A percentile compares a stretch with the other conserved stretches of the same genome.
phyloP scores from a whole-genome alignment of 106 monocot genomes.

The Amphibolis antarctica region DNA sequence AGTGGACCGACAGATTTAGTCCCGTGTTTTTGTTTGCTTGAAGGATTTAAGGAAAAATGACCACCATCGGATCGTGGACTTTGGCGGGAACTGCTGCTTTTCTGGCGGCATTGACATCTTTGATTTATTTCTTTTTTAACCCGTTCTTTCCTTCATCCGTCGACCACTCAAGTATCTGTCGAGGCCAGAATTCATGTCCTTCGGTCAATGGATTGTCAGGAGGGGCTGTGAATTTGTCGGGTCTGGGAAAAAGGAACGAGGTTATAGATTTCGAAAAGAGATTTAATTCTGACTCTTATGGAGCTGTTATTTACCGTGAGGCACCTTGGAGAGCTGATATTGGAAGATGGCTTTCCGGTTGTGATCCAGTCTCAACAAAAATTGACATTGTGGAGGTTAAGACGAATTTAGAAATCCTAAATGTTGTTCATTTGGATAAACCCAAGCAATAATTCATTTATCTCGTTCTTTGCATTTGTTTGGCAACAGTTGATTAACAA shows the following conservation, averaged over 20 bases:
- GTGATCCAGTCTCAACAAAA: constrained; percentile 23
- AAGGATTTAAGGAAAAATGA: constrained; percentile 9
- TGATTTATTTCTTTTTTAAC: constrained; percentile 38
- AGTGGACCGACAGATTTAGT: too few species aligned
- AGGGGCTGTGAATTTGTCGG: neutral
- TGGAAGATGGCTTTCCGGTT: constrained; percentile 71
- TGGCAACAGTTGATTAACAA: too few species aligned
- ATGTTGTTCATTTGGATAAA: neutral
- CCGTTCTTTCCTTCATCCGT: constrained; percentile 37
- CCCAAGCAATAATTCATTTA: neutral
- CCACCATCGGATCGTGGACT: constrained; percentile 21
- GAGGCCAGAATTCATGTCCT: constrained; percentile 4
- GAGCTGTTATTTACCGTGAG: constrained; percentile 41
- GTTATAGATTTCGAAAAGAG: constrained; percentile 11
- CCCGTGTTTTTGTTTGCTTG: too few species aligned
- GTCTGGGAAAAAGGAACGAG: neutral
- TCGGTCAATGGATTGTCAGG: constrained; percentile 12
- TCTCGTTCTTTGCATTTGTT: too few species aligned
- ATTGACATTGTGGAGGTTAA: constrained; percentile 52
- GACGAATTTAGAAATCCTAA: neutral
- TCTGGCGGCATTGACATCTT: constrained; percentile 23
- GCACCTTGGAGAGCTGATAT: constrained; percentile 76
- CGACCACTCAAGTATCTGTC: constrained; percentile 20
- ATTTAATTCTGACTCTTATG: constrained; percentile 34
- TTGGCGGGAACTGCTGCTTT: constrained; percentile 21